Evolutionary conservation across 495 filamentous ascomycete genomes (phyloP), one percentile per base, ranked within the genome.

Genomic region (Pseudevernia furfuracea): DNA sequence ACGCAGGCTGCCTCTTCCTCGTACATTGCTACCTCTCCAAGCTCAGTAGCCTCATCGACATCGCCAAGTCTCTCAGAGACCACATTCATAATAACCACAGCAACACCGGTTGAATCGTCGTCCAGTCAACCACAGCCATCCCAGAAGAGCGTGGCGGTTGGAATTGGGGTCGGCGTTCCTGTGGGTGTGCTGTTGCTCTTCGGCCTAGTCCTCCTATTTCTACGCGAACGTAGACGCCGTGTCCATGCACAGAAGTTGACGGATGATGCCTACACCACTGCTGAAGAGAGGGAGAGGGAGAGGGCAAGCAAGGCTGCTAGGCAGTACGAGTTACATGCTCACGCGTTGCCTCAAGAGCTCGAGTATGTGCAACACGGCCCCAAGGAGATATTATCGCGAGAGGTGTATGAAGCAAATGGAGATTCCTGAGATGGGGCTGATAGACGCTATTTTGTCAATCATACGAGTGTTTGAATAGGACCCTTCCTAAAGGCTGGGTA

Each of bases 171-270:
- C 5, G 49, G 61, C 4, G 17, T 44, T 2, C 49, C 52, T 1
- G 25, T 63, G 3, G 37, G 23, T 32, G 9, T 30, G 17, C 36
- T 63, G 7, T 49, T 41, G 39, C 53, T 44, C 4, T 32, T 10
- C 19, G 30, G 61, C 28, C 25, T 63, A 3, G 32, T 21, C 4
- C n/a, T 55, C 8, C 32, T 63, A 4, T 63, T 57, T 36, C 30
- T 37, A 19, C 61, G 61, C 25, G 46, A 57, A 57, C 61, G 53
- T 30, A 57, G 38, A 7, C 8, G 39, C 38, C 49, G 61, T 8
- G n/a, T 57, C 49, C 23, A 39, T 32, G 52, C 49, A 5, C 57
- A 59, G 19, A 53, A 36, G 61, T 36, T 39, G 19, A 19, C 34
- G 7, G 12, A 23, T 37, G 21, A 37, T n/a, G 37, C 25, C 6